Evolutionary conservation across 148 eudicot genomes (phyloP), one percentile per base, ranked within the genome.

Genomic region (Spergularia marina): DNA sequence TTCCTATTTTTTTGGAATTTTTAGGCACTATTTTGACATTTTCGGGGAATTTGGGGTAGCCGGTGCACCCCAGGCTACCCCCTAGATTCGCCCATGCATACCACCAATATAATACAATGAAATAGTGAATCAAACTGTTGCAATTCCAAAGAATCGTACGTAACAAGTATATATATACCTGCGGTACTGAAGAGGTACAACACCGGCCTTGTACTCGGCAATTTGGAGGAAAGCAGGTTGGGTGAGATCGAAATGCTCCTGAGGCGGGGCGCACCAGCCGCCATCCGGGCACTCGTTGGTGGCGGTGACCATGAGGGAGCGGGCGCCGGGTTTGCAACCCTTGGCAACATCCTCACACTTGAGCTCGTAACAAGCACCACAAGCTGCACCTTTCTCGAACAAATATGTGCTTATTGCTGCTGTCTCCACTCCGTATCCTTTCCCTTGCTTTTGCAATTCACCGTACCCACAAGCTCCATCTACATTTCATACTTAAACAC

Each of bases 381-480:
- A 91, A 6, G 81, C 79, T 61, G 79, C 83, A 14, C 91, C 97
- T n/a, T 87, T 79, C 44, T 85, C 86, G 86, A 89, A 91, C 78
- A 89, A 61, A 4, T 64, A 77, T 70, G 76, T 74, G 86, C 94
- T 89, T 68, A 91, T 40, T 4, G 97, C 92, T 21, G 89, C 78
- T 1, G 90, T 89, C 18, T 85, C 71, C 5, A 74, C 20, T 0
- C 94, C 94, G 25, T 77, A 87, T 25, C 87, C 72, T 75, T 63
- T 71, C 20, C 80, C 91, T 76, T 67, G 53, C 56, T 81, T 70
- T 15, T 80, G 59, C 20, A 83, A 65, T 53, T 88, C 84, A 34
- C 81, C 88, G 53, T 87, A 89, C 7, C 97, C 93, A 74, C 97
- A 91, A 12, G 90, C 93, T 65, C 94, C 97, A 55, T 82, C 97